Evolutionary conservation across 2,329 filamentous ascomycete genomes (phyloP).

Genomic region (Calycina marina): DNA sequence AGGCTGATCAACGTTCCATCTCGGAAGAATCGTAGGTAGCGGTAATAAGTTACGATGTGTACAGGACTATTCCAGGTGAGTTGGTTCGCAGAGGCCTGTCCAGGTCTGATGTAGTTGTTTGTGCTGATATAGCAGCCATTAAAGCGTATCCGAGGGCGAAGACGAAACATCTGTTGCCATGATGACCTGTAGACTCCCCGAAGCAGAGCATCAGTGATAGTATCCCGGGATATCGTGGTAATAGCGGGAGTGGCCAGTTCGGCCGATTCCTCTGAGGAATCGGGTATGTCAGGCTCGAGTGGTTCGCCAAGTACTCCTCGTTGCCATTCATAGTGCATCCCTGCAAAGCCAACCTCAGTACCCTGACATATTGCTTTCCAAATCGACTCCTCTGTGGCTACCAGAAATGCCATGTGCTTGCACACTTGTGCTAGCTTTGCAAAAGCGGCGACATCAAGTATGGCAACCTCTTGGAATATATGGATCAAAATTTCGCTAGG

Average conservation of each 20-base stretch:
- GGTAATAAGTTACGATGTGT: conserved; percentile 95
- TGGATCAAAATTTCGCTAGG: conserved; percentile 78
- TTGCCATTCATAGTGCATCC: conserved; percentile 71
- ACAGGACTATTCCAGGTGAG: conserved; percentile 70
- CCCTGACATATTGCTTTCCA: conserved; percentile 69
- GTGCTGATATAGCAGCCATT: conserved; percentile 95
- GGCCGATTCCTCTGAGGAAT: neutral
- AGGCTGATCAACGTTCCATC: conserved; percentile 75
- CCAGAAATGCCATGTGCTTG: conserved; percentile 73
- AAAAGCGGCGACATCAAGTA: conserved; percentile 63
- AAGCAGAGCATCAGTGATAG: conserved; percentile 21
- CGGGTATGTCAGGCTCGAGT: conserved; percentile 21
- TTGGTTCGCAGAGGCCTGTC: conserved; percentile 55
- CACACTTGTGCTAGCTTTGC: conserved; percentile 67
- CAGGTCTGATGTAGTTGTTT: conserved; percentile 83
- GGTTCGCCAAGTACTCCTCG: conserved; percentile 44
- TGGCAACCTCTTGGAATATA: conserved; percentile 58
- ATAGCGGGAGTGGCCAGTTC: conserved; percentile 3
- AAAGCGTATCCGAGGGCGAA: conserved; percentile 76
- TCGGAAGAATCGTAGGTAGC: conserved; percentile 88
- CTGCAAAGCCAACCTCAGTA: conserved; percentile 59
- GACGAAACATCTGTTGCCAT: conserved; percentile 61
- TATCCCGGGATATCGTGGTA: conserved; percentile 4
- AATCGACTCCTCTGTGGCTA: conserved; percentile 68
- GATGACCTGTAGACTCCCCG: conserved; percentile 31